Percentiles rank a stretch among this genome's conserved stretches.
These are phyloP conservation scores for Kuraishia hungarica DNA, from an alignment of 805 yeast genomes.

Conservation along the genomic window DNA sequence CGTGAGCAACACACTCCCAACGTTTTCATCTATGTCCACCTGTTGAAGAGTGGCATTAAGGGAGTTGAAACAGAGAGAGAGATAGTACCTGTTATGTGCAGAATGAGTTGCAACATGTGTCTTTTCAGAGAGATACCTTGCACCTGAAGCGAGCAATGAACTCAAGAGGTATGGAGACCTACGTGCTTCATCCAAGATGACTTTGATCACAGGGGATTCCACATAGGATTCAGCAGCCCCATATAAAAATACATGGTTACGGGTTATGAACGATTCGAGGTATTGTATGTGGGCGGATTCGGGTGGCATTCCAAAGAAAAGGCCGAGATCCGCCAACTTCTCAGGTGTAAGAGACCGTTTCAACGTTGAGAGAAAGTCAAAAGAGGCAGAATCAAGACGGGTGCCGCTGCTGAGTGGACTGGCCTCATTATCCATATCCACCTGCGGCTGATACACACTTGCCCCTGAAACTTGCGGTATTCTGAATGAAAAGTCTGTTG, in stretches of 20 bases:
- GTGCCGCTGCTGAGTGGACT: background rate
- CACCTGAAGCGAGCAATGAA: conserved; percentile 66
- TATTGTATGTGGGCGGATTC: conserved; percentile 12
- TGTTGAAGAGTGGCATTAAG: conserved; percentile 38
- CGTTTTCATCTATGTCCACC: conserved; percentile 30
- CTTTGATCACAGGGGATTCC: conserved; percentile 17
- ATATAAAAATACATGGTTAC: conserved; percentile 18
- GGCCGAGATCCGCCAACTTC: conserved; percentile 11
- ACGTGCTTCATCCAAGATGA: conserved; percentile 15
- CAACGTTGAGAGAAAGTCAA: conserved; percentile 14
- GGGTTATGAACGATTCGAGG: conserved; percentile 18
- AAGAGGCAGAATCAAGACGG: conserved; percentile 2
- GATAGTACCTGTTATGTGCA: conserved; percentile 48
- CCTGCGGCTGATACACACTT: background rate
- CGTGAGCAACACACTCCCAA: conserved; percentile 59
- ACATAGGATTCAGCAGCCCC: conserved; percentile 19
- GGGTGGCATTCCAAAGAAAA: conserved; percentile 12
- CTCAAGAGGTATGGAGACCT: conserved; percentile 53
- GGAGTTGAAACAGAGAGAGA: conserved; percentile 54
- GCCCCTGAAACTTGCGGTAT: conserved; percentile 1
- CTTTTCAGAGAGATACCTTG: conserved; percentile 25
- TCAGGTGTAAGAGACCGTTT: conserved; percentile 10
- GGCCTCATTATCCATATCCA: background rate
- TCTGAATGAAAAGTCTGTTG: background rate
- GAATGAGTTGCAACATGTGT: conserved; percentile 30